Conservation (phyloP, 2,329 filamentous ascomycete genomes). For the Colletotrichum tofieldiae region DNA sequence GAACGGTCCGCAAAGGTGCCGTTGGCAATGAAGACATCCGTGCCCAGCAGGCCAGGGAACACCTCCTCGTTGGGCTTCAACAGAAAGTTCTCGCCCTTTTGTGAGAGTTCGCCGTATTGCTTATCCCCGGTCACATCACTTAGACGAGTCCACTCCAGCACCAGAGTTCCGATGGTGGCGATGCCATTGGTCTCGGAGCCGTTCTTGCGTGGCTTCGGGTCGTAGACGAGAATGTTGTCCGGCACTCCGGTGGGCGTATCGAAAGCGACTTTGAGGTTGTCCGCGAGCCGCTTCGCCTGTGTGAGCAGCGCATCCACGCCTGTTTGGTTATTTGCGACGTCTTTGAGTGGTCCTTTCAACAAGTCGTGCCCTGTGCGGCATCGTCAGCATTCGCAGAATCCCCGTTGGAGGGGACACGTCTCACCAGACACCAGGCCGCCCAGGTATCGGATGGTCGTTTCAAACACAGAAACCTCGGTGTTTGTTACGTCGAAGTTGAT, state of each 20-base stretch:
- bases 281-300: conserved; percentile 79
- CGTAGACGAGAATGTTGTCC: conserved; percentile 76
- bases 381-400: background rate
- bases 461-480: conserved; percentile 81
- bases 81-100: conserved; percentile 79
- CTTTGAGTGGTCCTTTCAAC: conserved; percentile 75
- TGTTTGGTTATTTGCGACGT: conserved; percentile 59
- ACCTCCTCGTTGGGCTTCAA: conserved; percentile 78
- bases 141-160: conserved; percentile 88
- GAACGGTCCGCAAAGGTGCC: conserved; percentile 77
- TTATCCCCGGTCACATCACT: conserved; percentile 80
- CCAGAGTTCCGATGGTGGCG: conserved; percentile 83
- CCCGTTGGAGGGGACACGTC: background rate
- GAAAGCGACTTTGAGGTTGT: conserved; percentile 84
- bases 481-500: conserved; percentile 80
- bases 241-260: conserved; percentile 83
- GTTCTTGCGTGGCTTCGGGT: conserved; percentile 63
- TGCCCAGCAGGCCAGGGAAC: conserved; percentile 84
- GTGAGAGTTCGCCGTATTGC: conserved; percentile 76
- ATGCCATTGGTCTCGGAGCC: conserved; percentile 76
- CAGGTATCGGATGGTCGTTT: conserved; percentile 91
- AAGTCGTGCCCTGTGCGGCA: conserved; percentile 75
- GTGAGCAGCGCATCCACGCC: conserved; percentile 73
- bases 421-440: conserved; percentile 83
- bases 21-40: conserved; percentile 73